Base-by-base conservation (phyloP, 352 stramenopile genomes). In the Globisporangium splendens region DNA sequence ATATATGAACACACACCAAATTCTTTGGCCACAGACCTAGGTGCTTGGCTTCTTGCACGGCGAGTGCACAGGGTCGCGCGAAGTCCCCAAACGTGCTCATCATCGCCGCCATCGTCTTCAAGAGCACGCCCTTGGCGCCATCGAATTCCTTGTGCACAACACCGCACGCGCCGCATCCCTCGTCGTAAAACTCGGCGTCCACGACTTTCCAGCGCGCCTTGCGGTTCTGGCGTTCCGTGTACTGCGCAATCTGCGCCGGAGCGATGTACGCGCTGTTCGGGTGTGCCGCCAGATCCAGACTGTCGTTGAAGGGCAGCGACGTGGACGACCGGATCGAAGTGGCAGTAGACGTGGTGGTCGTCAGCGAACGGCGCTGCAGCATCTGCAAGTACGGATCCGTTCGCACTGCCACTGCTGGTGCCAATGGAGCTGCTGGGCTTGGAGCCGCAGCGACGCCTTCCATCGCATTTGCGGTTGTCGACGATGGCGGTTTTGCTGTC, bases 1-100 rank as follows among this genome's bases (percentile, higher is more conserved):
- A 4, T n/a, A 21, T 33, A 57, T 22, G 28, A 35, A 18, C 15
- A 8, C 15, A 14, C 15, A 33, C 21, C 41, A 50, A 17, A 20
- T 3, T 54, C 70, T 60, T 50, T 35, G 28, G 28, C 28, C 28
- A 35, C 28, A 35, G 1, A 89, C 79, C 76, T 15, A 88, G 39
- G 1, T 50, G 44, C 51, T 88, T 75, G 48, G 84, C 79, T 15
- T 86, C 69, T 65, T 86, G 72, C 33, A 82, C 83, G 1, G 81
- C 63, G n/a, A 69, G 68, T 35, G 79, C 46, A 52, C 85, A 95
- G 0, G 82, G 82, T 14, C 70, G 66, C 11, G 71, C 72, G 17
- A 54, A 66, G 52, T 95, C 85, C 5, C 85, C 85, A 62, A 93
- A 95, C 14, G 83, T 93, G 56, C 73, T 89, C 77, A 95, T 91